A percentile compares a stretch with the other conserved stretches of the same genome.
phyloP scores from a whole-genome alignment of 1,284 basidiomycete species.

The Takashimella tepidaria region DNA sequence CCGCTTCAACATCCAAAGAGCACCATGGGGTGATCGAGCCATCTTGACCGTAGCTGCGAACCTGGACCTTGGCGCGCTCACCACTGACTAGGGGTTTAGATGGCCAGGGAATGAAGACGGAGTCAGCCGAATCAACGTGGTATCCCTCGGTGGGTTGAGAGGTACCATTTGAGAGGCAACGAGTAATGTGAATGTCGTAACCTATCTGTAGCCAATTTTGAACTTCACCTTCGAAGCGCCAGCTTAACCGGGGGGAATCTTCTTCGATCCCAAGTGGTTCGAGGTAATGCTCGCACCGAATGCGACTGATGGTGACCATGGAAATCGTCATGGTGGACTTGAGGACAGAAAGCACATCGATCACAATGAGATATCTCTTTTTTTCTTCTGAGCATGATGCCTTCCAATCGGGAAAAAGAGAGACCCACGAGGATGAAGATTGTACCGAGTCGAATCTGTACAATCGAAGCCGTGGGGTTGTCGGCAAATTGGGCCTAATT shows the following conservation, averaged over 20 bases:
- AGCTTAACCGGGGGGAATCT: conserved; percentile 6
- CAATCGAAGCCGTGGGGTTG: no score
- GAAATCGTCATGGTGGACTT: conserved; percentile 9
- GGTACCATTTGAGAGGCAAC: neutral
- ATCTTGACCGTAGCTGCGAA: conserved; percentile 19
- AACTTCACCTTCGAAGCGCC: conserved; percentile 6
- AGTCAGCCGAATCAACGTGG: conserved; percentile 11
- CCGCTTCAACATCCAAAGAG: conserved; percentile 18
- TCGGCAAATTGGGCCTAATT: neutral
- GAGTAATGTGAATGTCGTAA: conserved; percentile 7
- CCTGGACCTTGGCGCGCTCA: conserved; percentile 16
- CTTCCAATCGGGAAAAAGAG: neutral
- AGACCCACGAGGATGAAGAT: neutral
- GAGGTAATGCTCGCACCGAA: neutral
- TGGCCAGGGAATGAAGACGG: conserved; percentile 33
- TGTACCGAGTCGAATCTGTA: neutral
- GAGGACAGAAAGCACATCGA: neutral
- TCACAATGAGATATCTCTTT: no score
- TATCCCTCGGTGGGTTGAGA: conserved; percentile 6
- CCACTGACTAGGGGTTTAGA: conserved; percentile 19
- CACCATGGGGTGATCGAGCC: conserved; percentile 10
- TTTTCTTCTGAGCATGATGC: no score
- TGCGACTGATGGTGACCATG: conserved; percentile 7
- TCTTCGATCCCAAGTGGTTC: neutral
- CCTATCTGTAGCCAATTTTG: conserved; percentile 7